Evolutionary conservation across 192 early-diverging fungal species (phyloP).

Genomic region (Coemansia sp.): DNA sequence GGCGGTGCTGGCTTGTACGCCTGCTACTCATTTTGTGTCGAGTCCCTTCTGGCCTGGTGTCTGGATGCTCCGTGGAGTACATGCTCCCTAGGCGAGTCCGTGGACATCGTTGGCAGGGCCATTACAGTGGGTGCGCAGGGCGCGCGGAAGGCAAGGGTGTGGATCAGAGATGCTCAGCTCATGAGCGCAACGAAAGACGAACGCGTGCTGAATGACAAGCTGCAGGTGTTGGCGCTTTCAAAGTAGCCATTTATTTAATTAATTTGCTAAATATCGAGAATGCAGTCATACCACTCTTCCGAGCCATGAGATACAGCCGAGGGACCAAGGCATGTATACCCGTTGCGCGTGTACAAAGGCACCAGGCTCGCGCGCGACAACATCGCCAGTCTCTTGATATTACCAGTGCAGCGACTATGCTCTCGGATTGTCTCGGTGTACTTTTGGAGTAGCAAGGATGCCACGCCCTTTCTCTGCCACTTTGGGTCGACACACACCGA

Average conservation of each 20-base stretch:
- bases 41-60: conserved; percentile 18
- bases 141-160: neutral
- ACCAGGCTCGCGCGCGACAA: conserved; percentile 59
- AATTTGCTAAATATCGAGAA: conserved; percentile 11
- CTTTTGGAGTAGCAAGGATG: conserved; percentile 46
- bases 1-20: neutral
- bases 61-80: neutral
- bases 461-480: conserved; percentile 60
- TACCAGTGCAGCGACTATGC: conserved; percentile 15
- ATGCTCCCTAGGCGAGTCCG: neutral
- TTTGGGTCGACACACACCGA: conserved; percentile 59
- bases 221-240: neutral
- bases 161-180: conserved; percentile 27
- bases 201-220: neutral
- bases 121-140: conserved; percentile 10
- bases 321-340: conserved; percentile 57
- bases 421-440: conserved; percentile 50
- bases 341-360: conserved; percentile 61
- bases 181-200: neutral
- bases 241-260: neutral
- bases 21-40: conserved; percentile 13
- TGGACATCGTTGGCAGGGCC: conserved; percentile 17
- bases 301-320: conserved; percentile 61
- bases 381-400: conserved; percentile 54
- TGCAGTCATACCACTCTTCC: conserved; percentile 46